These are phyloP conservation scores for Eutrema japonicum DNA, from an alignment of 345 rosid species.

Conservation along the genomic window DNA sequence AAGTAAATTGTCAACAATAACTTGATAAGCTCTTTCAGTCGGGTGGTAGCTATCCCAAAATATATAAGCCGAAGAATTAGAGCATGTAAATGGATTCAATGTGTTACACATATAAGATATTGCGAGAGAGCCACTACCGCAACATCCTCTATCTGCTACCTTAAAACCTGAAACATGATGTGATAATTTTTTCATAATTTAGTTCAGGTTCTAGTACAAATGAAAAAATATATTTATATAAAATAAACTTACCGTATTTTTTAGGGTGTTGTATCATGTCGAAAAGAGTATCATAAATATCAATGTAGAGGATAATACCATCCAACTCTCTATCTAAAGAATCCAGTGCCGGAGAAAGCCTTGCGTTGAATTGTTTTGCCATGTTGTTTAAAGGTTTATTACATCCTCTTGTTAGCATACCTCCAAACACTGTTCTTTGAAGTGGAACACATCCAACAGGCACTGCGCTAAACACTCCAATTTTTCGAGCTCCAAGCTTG, in stretches of 20 bases:
- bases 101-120: slow-evolving; percentile 2
- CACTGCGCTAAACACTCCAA: slow-evolving; percentile 35
- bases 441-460: slow-evolving; percentile 40
- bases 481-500: slow-evolving; percentile 36
- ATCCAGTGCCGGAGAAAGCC: slow-evolving; percentile 30
- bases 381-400: slow-evolving; percentile 11
- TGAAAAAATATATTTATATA: not conserved
- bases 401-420: slow-evolving; percentile 18
- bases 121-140: slow-evolving; percentile 41
- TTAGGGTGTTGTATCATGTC: slow-evolving; percentile 49
- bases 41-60: slow-evolving; percentile 5
- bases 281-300: slow-evolving; percentile 52
- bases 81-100: not conserved
- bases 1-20: slow-evolving; percentile 3
- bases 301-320: slow-evolving; percentile 47
- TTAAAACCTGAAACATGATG: slow-evolving; percentile 44
- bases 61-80: not conserved
- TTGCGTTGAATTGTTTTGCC: slow-evolving; percentile 40
- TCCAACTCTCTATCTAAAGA: slow-evolving; percentile 30
- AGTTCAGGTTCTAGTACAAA: not conserved
- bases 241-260: slow-evolving; percentile 45
- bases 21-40: slow-evolving; percentile 3
- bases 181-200: not conserved
- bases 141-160: slow-evolving; percentile 55
- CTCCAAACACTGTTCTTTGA: slow-evolving; percentile 37